Conservation (phyloP, 257 asterid species). For the Nicotiana obtusifolia region DNA sequence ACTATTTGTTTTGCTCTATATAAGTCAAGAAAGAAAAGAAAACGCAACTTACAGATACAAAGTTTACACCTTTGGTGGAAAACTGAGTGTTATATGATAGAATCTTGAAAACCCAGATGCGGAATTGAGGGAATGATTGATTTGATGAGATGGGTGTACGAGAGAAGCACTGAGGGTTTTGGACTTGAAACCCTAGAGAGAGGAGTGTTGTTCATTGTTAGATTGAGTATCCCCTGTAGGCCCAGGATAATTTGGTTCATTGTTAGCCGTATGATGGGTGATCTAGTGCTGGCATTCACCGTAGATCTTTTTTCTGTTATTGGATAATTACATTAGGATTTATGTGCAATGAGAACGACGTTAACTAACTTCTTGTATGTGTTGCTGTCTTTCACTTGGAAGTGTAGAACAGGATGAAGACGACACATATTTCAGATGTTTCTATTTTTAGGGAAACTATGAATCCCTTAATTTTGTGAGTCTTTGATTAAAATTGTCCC, state of each 20-base stretch:
- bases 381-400: not conserved
- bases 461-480: too few species aligned
- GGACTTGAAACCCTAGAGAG: constrained; percentile 29
- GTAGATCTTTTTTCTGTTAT: not conserved
- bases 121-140: constrained; percentile 4
- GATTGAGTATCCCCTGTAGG: constrained; percentile 3
- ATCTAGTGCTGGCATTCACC: not conserved
- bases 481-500: too few species aligned
- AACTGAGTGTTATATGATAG: not conserved
- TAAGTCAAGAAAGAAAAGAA: constrained; percentile 9
- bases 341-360: not conserved
- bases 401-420: not conserved
- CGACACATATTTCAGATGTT: not conserved
- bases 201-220: not conserved
- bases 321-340: not conserved
- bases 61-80: constrained; percentile 2
- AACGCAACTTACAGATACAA: constrained; percentile 31
- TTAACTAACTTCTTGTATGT: not conserved
- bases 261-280: not conserved
- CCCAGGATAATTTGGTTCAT: not conserved
- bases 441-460: not conserved
- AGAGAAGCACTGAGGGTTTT: constrained; percentile 3
- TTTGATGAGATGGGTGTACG: not conserved
- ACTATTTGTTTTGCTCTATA: not conserved
- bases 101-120: constrained; percentile 12